Evolutionary conservation across 305 asterid species (phyloP).

Genomic region (Solanum hybrid): DNA sequence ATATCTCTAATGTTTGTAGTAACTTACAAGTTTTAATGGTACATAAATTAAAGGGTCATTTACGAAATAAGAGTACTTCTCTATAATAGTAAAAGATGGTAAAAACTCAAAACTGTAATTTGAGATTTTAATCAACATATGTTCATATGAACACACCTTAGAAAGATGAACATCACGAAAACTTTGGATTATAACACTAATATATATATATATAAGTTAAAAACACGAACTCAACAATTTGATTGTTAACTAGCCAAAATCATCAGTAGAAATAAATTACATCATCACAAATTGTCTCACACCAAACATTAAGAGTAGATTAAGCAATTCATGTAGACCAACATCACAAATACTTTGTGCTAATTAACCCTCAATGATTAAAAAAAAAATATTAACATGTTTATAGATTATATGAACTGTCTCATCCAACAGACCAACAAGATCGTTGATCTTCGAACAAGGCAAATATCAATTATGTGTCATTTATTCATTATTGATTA

Average conservation of each 20-base stretch:
- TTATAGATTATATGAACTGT: not conserved
- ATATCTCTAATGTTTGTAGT: not conserved
- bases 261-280: not conserved
- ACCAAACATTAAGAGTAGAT: not conserved
- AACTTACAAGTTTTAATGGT: not conserved
- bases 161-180: not conserved
- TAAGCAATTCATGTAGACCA: not conserved
- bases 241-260: not conserved
- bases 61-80: not conserved
- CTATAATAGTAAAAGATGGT: not conserved
- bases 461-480: not conserved
- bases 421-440: not conserved
- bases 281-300: not conserved
- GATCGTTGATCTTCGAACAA: not conserved
- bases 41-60: not conserved
- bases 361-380: not conserved
- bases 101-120: not conserved
- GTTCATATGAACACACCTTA: not conserved
- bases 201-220: not conserved
- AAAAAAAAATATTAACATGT: not conserved
- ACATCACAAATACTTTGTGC: not conserved
- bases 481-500: not conserved
- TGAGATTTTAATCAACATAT: not conserved
- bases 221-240: not conserved
- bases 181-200: not conserved